A percentile compares a stretch with the other conserved stretches of the same genome.
These are phyloP conservation scores for Aspergillus chevalieri DNA, from an alignment of 2,329 filamentous ascomycete species.

Conservation along the genomic window DNA sequence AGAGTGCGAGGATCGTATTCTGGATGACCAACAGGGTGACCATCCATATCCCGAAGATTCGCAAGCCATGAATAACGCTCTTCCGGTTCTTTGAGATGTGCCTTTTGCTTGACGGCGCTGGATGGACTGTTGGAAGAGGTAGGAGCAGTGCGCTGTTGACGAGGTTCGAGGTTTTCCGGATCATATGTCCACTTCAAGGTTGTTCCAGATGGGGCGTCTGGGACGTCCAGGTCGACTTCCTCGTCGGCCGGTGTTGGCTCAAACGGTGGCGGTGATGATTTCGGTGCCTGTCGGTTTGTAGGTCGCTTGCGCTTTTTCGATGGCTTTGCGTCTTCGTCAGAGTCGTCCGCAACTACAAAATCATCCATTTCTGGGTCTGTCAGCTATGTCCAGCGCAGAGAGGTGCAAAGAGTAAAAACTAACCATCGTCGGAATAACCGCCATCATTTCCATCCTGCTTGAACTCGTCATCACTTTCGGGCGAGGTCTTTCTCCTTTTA, in stretches of 20 bases:
- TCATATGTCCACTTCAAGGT: slow-evolving; percentile 77
- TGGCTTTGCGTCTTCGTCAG: slow-evolving; percentile 58
- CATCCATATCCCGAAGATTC: slow-evolving; percentile 76
- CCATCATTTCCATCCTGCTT: slow-evolving; percentile 51
- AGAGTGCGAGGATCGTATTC: slow-evolving; percentile 89
- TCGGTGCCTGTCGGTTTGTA: slow-evolving; percentile 38
- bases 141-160: slow-evolving; percentile 42
- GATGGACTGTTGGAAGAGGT: slow-evolving; percentile 28
- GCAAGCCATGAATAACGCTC: slow-evolving; percentile 87
- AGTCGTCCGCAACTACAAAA: slow-evolving; percentile 82
- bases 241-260: slow-evolving; percentile 48
- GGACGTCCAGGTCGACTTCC: slow-evolving; percentile 51
- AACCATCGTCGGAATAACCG: slow-evolving; percentile 44
- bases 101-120: slow-evolving; percentile 54
- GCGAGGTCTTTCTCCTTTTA: slow-evolving; percentile 58
- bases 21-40: slow-evolving; percentile 68
- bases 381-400: neutral
- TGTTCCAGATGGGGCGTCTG: slow-evolving; percentile 57
- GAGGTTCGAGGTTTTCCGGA: slow-evolving; percentile 50
- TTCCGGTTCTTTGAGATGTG: slow-evolving; percentile 74
- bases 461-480: slow-evolving; percentile 65
- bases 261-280: slow-evolving; percentile 36
- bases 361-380: slow-evolving; percentile 66
- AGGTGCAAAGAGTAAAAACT: slow-evolving; percentile 17
- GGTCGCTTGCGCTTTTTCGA: slow-evolving; percentile 69